Evolutionary conservation across 106 monocot species (phyloP).

Genomic region (Ottelia alismoides): DNA sequence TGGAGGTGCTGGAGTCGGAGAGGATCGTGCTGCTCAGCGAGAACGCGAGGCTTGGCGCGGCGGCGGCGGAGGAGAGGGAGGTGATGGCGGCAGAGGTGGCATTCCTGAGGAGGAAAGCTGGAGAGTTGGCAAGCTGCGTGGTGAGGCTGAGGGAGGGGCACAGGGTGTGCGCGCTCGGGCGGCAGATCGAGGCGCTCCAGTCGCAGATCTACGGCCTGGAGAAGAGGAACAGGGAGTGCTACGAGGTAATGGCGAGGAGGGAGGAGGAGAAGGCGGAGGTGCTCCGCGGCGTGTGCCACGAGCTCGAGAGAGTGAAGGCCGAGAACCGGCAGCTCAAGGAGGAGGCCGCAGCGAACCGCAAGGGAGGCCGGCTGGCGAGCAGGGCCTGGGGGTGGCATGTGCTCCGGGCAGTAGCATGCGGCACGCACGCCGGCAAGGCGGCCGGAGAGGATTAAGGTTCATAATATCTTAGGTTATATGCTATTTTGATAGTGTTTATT

Average conservation of each 20-base stretch:
- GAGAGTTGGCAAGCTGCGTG: constrained; percentile 59
- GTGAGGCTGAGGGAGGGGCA: constrained; percentile 65
- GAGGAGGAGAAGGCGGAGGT: constrained; percentile 42
- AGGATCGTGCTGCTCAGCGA: constrained; percentile 70
- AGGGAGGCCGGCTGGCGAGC: too few relatives aligned
- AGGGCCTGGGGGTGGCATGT: too few relatives aligned
- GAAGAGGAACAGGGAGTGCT: constrained; percentile 63
- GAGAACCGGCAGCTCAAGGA: constrained; percentile 49
- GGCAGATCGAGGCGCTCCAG: constrained; percentile 67
- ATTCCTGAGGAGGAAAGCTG: constrained; percentile 53
- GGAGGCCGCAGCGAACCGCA: constrained; percentile 23
- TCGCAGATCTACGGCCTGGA: constrained; percentile 51
- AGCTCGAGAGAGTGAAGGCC: constrained; percentile 44
- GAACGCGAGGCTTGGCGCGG: constrained; percentile 62
- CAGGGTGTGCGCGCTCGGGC: constrained; percentile 57
- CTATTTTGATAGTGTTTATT: too few relatives aligned
- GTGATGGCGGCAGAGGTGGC: constrained; percentile 46
- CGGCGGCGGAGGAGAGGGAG: constrained; percentile 47
- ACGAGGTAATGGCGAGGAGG: constrained; percentile 40
- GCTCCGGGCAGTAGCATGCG: too few relatives aligned
- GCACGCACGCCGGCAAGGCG: too few relatives aligned
- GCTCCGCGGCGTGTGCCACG: constrained; percentile 20
- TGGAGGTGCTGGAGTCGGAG: constrained; percentile 93
- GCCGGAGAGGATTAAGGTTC: too few relatives aligned
- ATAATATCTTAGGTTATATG: too few relatives aligned